These are phyloP conservation scores for Botrytis porri DNA, from an alignment of 2,329 filamentous ascomycete species.

Conservation along the genomic window DNA sequence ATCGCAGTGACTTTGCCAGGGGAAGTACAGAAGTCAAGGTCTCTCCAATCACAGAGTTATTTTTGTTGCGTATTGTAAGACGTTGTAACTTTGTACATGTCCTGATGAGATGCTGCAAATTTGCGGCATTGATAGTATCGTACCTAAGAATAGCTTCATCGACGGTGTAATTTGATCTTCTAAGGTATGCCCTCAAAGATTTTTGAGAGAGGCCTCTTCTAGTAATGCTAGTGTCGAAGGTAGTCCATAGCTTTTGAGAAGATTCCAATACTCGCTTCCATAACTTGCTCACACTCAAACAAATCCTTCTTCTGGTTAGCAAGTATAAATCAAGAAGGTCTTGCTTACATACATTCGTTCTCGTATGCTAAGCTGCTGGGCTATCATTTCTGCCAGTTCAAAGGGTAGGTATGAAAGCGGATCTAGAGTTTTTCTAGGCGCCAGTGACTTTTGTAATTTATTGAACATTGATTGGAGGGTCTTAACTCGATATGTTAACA, in stretches of 20 bases:
- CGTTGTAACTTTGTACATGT: constrained; percentile 32
- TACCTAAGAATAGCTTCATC: constrained; percentile 31
- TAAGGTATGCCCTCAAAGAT: constrained; percentile 32
- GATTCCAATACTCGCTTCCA: constrained; percentile 37
- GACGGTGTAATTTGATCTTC: constrained; percentile 35
- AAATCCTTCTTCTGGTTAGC: constrained; percentile 30
- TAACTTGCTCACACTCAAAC: constrained; percentile 34
- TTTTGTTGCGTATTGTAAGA: constrained; percentile 29
- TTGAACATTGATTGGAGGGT: constrained; percentile 34
- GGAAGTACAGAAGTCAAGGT: constrained; percentile 29
- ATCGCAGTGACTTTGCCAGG: constrained; percentile 27
- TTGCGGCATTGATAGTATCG: constrained; percentile 25
- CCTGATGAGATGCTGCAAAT: constrained; percentile 30
- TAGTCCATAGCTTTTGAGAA: constrained; percentile 35
- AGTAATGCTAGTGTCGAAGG: constrained; percentile 31
- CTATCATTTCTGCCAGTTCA: constrained; percentile 38
- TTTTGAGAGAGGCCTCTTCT: constrained; percentile 25
- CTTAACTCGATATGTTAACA: constrained; percentile 27
- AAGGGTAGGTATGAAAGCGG: constrained; percentile 37
- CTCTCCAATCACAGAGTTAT: constrained; percentile 28
- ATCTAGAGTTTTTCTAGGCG: constrained; percentile 33
- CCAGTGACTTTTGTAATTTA: constrained; percentile 31
- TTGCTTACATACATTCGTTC: constrained; percentile 34
- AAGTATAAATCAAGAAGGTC: not conserved
- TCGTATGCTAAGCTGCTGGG: constrained; percentile 33